Conservation (phyloP, 352 stramenopile species). For the Globisporangium rhizosaccharum region DNA sequence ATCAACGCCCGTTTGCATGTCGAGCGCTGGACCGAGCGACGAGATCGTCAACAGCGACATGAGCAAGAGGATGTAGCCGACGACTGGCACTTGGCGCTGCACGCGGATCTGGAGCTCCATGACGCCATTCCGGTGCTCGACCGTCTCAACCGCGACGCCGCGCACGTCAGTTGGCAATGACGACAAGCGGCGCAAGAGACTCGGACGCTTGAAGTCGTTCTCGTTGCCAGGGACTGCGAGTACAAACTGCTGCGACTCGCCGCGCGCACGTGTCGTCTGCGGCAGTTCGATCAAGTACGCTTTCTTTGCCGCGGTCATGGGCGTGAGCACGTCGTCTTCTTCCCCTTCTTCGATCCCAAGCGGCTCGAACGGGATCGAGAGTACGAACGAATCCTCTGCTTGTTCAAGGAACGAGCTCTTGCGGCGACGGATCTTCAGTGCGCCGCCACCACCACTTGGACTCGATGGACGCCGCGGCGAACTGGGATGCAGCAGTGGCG, state of each 20-base stretch:
- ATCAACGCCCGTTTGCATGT: slow-evolving; percentile 47
- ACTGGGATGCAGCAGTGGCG: slow-evolving; percentile 38
- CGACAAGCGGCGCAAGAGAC: slow-evolving; percentile 19
- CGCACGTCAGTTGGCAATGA: slow-evolving; percentile 68
- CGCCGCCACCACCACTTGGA: slow-evolving; percentile 20
- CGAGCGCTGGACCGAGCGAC: slow-evolving; percentile 70
- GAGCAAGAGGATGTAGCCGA: slow-evolving; percentile 64
- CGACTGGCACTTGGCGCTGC: slow-evolving; percentile 54
- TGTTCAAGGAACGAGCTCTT: slow-evolving; percentile 69
- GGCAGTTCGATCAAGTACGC: slow-evolving; percentile 83
- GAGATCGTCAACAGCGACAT: slow-evolving; percentile 69
- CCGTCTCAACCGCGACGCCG: slow-evolving; percentile 66
- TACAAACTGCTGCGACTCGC: slow-evolving; percentile 53
- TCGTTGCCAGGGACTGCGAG: slow-evolving; percentile 59
- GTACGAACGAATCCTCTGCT: slow-evolving; percentile 50
- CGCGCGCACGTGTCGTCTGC: slow-evolving; percentile 27
- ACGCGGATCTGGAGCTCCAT: slow-evolving; percentile 71
- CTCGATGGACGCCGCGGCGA: slow-evolving; percentile 11
- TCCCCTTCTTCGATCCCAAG: slow-evolving; percentile 17
- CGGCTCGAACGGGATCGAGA: slow-evolving; percentile 72
- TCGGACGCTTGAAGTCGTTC: slow-evolving; percentile 9
- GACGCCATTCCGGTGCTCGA: slow-evolving; percentile 51
- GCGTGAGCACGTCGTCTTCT: slow-evolving; percentile 17
- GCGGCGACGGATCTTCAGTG: background rate
- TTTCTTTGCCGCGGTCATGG: slow-evolving; percentile 13